phyloP scores from a whole-genome alignment of 495 filamentous ascomycete genomes.

The Terfezia boudieri region DNA sequence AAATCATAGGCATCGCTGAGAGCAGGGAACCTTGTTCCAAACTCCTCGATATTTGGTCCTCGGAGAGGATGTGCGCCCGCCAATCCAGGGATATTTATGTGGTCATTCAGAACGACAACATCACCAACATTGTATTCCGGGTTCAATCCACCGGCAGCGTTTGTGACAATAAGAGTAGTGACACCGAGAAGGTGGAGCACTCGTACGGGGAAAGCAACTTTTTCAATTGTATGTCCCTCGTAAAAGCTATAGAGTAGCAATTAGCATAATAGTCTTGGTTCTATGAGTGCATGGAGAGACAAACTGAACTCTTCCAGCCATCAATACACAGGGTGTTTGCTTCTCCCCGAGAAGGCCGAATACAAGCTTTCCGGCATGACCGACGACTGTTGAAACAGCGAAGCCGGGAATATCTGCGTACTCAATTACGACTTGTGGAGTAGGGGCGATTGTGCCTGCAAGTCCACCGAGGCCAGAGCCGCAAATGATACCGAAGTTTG shows the following conservation, averaged over 20 bases:
- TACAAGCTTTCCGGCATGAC: constrained; percentile 54
- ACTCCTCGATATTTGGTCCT: constrained; percentile 44
- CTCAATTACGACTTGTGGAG: constrained; percentile 32
- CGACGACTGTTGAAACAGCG: constrained; percentile 40
- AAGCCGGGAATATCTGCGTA: constrained; percentile 46
- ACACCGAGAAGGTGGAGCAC: constrained; percentile 48
- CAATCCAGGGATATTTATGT: constrained; percentile 53
- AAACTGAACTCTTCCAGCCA: constrained; percentile 56
- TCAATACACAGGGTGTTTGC: constrained; percentile 39
- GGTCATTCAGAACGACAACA: constrained; percentile 52
- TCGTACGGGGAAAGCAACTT: constrained; percentile 45
- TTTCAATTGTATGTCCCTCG: constrained; percentile 49
- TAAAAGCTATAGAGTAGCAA: constrained; percentile 35
- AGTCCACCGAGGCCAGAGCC: constrained; percentile 51
- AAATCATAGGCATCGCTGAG: constrained; percentile 61
- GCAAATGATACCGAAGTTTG: constrained; percentile 47
- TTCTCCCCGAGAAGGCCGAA: constrained; percentile 38
- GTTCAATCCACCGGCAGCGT: constrained; percentile 56
- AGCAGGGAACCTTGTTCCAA: constrained; percentile 48
- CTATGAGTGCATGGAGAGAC: constrained; percentile 1
- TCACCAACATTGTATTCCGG: constrained; percentile 46
- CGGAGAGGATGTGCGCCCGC: constrained; percentile 47
- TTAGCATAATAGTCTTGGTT: constrained; percentile 1
- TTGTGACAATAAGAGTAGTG: constrained; percentile 45
- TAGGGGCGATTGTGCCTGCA: constrained; percentile 32